Conservation (phyloP, 1,284 basidiomycete genomes). For the Veloporphyrellus conicus region DNA sequence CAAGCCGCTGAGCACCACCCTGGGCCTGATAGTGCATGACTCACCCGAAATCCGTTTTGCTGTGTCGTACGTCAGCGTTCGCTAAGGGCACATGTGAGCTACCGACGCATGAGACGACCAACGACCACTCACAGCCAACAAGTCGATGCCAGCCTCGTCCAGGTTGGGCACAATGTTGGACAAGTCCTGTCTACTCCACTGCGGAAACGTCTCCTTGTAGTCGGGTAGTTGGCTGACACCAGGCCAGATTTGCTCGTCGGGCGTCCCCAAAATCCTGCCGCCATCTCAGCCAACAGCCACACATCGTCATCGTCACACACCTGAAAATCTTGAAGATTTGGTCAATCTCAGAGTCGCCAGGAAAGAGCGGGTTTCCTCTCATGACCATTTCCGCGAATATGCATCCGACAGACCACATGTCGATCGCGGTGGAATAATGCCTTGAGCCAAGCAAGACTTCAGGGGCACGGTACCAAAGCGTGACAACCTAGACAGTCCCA, state of each 20-base stretch:
- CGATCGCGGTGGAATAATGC: slow-evolving; percentile 94
- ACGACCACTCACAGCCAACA: slow-evolving; percentile 58
- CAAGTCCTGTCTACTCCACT: slow-evolving; percentile 79
- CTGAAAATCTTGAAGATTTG: slow-evolving; percentile 99
- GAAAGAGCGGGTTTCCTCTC: slow-evolving; percentile 87
- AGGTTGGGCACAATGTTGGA: slow-evolving; percentile 61
- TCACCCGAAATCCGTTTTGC: slow-evolving; percentile 89
- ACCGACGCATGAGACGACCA: not conserved
- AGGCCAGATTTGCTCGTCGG: slow-evolving; percentile 89
- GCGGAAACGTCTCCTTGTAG: slow-evolving; percentile 96
- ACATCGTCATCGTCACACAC: slow-evolving; percentile 40
- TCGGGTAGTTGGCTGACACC: slow-evolving; percentile 87
- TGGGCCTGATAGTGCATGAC: slow-evolving; percentile 19
- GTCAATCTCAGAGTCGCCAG: slow-evolving; percentile 98
- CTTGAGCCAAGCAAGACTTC: slow-evolving; percentile 94
- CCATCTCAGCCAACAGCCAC: slow-evolving; percentile 9
- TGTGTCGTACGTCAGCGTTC: slow-evolving; percentile 88
- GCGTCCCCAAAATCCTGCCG: slow-evolving; percentile 88
- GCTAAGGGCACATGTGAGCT: slow-evolving; percentile 37
- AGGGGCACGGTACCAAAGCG: slow-evolving; percentile 97
- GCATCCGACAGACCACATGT: slow-evolving; percentile 98
- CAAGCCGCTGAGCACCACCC: slow-evolving; percentile 12
- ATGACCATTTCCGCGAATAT: slow-evolving; percentile 94
- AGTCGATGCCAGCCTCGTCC: slow-evolving; percentile 71
- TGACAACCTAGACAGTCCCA: slow-evolving; percentile 73